Evolutionary conservation across 2,329 filamentous ascomycete species (phyloP).

Genomic region (Diplodia scrobiculata): DNA sequence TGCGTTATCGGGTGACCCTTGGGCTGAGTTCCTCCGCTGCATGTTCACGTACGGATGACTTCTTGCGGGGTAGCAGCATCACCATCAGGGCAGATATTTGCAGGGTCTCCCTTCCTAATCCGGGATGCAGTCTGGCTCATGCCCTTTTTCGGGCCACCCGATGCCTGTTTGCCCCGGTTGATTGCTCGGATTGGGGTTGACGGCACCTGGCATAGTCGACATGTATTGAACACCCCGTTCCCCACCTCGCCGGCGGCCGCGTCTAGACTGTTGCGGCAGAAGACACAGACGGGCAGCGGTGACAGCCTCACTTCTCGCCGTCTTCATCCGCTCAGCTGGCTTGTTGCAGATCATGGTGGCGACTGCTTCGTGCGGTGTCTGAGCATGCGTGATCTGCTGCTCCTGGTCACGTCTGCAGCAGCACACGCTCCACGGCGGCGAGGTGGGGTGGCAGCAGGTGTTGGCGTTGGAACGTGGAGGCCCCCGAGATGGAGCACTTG

Average conservation of each 20-base stretch:
- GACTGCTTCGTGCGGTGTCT: slow-evolving; percentile 12
- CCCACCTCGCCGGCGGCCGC: not conserved
- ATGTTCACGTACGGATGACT: slow-evolving; percentile 8
- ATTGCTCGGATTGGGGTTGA: no score
- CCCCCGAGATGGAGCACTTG: not conserved
- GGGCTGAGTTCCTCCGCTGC: slow-evolving; percentile 5
- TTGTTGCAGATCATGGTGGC: slow-evolving; percentile 1
- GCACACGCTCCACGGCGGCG: not conserved
- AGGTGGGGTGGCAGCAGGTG: not conserved
- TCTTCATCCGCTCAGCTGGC: slow-evolving; percentile 8
- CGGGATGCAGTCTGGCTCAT: not conserved
- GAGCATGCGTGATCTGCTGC: slow-evolving; percentile 5
- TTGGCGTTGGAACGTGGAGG: not conserved
- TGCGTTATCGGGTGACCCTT: not conserved
- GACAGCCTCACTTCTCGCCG: slow-evolving; percentile 20
- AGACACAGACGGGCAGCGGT: not conserved
- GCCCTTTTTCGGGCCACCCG: not conserved
- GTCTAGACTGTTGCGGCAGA: not conserved
- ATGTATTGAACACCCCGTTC: not conserved
- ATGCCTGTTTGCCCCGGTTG: not conserved
- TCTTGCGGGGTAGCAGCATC: not conserved
- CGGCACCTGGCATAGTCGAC: no score
- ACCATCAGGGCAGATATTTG: not conserved
- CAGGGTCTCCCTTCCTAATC: not conserved
- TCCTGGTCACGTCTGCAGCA: slow-evolving; percentile 4